Base-by-base conservation (phyloP, 495 filamentous ascomycete genomes). In the Lasiosphaeriaceae sp. region DNA sequence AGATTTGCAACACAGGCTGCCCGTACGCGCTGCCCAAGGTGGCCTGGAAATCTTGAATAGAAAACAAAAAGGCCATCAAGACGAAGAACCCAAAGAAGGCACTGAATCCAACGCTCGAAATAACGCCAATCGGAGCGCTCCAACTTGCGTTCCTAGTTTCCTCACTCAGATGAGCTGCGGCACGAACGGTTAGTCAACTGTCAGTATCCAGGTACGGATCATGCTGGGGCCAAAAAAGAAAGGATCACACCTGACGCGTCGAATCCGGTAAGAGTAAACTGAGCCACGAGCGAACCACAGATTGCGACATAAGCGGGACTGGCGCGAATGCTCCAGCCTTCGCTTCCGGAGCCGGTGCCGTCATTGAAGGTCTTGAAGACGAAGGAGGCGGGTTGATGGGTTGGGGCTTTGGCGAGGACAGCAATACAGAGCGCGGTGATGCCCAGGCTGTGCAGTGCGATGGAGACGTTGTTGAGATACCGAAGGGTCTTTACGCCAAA, bases 81-180 rank as follows among this genome's bases (percentile, higher is more conserved):
- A 86, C 80, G 61, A 86, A 85, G 65, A 86, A 86, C 19, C 85
- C 83, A 62, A 85, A 85, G 26, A 86, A 45, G 11, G 82, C 72
- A 11, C 78, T 82, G 62, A 81, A 77, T 2, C 77, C 78, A 19
- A 86, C 81, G 14, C 80, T 83, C 34, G 76, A 79, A 9, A 86
- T 70, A 0, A 86, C 83, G 11, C 83, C 83, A 34, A 85, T 78
- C 2, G 83, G 83, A 0, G 83, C 83, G 19, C 71, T 77, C 81
- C 82, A 84, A 24, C 75, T 71, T n/a, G 83, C 83, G 0, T 79
- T 81, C 26, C 70, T 68, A 0, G 83, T 86, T 65, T 86, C 83
- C 59, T 86, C 83, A 26, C 72, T 77, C 16, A 86, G 57, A 62
- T 86, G 83, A 2, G 81, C 82, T 17, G 73, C 77, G 7, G 82